Conservation (phyloP, 2,329 filamentous ascomycete species). For the Talaromyces pinophilus region DNA sequence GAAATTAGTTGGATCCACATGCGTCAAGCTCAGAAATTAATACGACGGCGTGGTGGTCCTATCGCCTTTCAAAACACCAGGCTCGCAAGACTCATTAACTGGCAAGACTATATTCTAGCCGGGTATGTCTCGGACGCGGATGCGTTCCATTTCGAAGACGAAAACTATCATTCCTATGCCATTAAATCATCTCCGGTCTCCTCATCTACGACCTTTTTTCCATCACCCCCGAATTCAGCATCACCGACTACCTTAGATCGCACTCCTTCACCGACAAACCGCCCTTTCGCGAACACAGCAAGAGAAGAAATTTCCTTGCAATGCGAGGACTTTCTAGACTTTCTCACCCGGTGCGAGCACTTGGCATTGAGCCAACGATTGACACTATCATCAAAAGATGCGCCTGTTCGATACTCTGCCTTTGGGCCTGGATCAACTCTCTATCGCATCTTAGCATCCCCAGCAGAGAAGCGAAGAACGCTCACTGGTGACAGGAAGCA, state of each 20-base stretch:
- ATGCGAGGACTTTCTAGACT: slow-evolving; percentile 42
- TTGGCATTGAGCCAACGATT: slow-evolving; percentile 35
- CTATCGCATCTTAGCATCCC: slow-evolving; percentile 36
- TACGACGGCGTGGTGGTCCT: slow-evolving; percentile 41
- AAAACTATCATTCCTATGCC: slow-evolving; percentile 21
- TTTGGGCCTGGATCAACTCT: slow-evolving; percentile 37
- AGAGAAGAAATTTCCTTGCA: slow-evolving; percentile 38
- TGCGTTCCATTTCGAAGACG: slow-evolving; percentile 39
- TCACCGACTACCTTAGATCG: slow-evolving; percentile 16
- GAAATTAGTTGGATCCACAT: slow-evolving; percentile 44
- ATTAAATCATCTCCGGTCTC: slow-evolving; percentile 16
- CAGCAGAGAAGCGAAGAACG: slow-evolving; percentile 37
- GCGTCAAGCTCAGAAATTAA: slow-evolving; percentile 43
- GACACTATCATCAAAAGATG: slow-evolving; percentile 25
- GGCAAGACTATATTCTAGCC: slow-evolving; percentile 45
- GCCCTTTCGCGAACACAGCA: slow-evolving; percentile 22
- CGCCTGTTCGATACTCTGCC: slow-evolving; percentile 31
- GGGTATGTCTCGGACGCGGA: slow-evolving; percentile 40
- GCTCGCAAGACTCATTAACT: slow-evolving; percentile 45
- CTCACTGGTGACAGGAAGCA: slow-evolving; percentile 42
- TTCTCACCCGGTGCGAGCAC: slow-evolving; percentile 42
- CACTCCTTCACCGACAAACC: slow-evolving; percentile 20
- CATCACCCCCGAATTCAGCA: slow-evolving; percentile 26
- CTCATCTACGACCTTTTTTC: slow-evolving; percentile 26
- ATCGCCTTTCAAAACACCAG: slow-evolving; percentile 39